Percentiles rank a stretch among this genome's conserved stretches.
Evolutionary conservation across 164 flowering plant species (phyloP).

Genomic region (Dillenia suffruticosa): DNA sequence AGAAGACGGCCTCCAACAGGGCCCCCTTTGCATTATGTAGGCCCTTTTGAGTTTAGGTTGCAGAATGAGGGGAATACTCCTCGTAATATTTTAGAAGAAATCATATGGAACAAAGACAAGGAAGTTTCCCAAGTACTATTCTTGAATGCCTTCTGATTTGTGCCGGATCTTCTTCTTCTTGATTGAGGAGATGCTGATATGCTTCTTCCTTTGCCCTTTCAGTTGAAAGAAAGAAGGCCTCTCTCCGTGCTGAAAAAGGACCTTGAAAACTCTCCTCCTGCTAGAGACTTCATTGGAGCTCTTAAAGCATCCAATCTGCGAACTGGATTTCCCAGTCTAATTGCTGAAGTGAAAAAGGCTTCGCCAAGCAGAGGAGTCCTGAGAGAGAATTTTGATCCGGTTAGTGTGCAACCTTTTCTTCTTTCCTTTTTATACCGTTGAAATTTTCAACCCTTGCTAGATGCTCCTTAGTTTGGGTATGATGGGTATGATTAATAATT

Average conservation of each 20-base stretch:
- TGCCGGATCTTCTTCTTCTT: conserved; percentile 1
- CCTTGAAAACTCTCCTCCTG: conserved; percentile 60
- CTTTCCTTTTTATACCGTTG: neutral
- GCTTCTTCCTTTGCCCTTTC: conserved; percentile 5
- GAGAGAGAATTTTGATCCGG: conserved; percentile 93
- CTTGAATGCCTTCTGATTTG: neutral
- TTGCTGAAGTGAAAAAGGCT: conserved; percentile 99
- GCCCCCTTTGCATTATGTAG: conserved; percentile 81
- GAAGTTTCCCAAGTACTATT: conserved; percentile 61
- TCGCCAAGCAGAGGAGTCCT: conserved; percentile 95
- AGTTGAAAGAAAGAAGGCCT: conserved; percentile 69
- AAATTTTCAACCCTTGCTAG: neutral
- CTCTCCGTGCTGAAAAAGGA: conserved; percentile 38
- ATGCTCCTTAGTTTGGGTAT: no score
- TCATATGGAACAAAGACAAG: conserved; percentile 81
- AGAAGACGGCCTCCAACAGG: conserved; percentile 80
- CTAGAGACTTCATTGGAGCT: conserved; percentile 84
- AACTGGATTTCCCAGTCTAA: conserved; percentile 85
- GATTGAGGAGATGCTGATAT: neutral
- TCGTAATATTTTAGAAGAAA: conserved; percentile 90
- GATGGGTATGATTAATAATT: no score
- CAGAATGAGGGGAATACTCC: conserved; percentile 88
- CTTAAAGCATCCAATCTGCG: conserved; percentile 57
- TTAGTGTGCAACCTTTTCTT: conserved; percentile 17
- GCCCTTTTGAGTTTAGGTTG: conserved; percentile 77